Percentiles rank a stretch among this genome's conserved stretches.
phyloP scores from a whole-genome alignment of 768 basidiomycete species.

The Mycena vitilis region DNA sequence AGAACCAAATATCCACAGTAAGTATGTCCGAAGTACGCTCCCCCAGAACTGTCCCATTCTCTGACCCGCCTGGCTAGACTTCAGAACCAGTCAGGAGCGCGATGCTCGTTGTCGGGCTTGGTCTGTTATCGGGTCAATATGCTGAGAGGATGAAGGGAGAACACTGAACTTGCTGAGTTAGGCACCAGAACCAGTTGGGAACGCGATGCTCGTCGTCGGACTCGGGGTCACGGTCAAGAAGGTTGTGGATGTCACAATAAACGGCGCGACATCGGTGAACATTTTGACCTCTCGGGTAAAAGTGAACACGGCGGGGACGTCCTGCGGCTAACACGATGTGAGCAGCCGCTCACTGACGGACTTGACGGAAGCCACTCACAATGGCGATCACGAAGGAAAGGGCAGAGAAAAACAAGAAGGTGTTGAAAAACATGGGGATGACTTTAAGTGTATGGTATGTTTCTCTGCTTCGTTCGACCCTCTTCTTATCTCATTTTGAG shows the following conservation, averaged over 20 bases:
- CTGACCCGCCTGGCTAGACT: no score
- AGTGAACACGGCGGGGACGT: slow-evolving; percentile 1
- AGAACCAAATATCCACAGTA: no score
- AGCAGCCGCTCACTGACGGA: background rate
- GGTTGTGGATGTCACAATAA: slow-evolving; percentile 1
- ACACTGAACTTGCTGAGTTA: background rate
- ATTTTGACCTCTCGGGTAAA: slow-evolving; percentile 3
- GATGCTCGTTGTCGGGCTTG: no score
- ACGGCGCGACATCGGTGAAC: slow-evolving; percentile 7
- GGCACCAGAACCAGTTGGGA: background rate
- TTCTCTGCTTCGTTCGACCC: background rate
- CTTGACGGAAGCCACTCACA: background rate
- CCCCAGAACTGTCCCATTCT: no score
- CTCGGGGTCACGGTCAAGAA: slow-evolving; percentile 4
- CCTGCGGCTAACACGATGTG: background rate
- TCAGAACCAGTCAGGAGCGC: no score
- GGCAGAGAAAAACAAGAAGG: background rate
- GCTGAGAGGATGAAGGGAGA: no score
- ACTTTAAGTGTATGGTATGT: background rate
- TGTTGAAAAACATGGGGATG: slow-evolving; percentile 3
- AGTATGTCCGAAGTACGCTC: no score
- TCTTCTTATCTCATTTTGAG: background rate
- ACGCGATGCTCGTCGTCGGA: slow-evolving; percentile 3
- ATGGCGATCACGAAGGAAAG: background rate
- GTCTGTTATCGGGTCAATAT: no score